Evolutionary conservation across 1,139 yeast genomes (phyloP).

Genomic region (Lodderomyces pseudojiufengensis): DNA sequence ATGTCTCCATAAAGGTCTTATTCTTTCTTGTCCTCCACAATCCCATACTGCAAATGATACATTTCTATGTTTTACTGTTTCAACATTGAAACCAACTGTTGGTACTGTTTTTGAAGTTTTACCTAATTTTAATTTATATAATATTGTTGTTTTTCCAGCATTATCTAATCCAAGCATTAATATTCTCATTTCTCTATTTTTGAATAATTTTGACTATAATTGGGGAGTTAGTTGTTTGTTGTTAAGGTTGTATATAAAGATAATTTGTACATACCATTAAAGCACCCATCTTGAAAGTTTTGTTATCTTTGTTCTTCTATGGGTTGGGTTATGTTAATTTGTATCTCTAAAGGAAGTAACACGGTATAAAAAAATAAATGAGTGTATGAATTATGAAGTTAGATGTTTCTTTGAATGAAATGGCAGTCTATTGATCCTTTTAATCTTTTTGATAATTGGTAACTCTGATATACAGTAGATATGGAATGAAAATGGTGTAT

Average conservation of each 20-base stretch:
- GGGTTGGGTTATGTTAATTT: neutral
- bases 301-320: too few relatives aligned
- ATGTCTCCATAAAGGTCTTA: conserved; percentile 92
- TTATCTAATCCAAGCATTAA: conserved; percentile 90
- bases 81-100: conserved; percentile 93
- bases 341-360: too few relatives aligned
- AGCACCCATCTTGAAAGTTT: conserved; percentile 9
- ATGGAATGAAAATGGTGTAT: too few relatives aligned
- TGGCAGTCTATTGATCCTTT: too few relatives aligned
- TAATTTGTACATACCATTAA: conserved; percentile 9
- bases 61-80: conserved; percentile 83
- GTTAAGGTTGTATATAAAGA: neutral
- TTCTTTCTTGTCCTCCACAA: conserved; percentile 92
- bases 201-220: conserved; percentile 41
- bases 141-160: conserved; percentile 84
- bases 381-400: too few relatives aligned
- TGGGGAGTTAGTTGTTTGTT: conserved; percentile 1
- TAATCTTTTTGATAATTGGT: too few relatives aligned
- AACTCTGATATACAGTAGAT: too few relatives aligned
- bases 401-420: too few relatives aligned
- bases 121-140: conserved; percentile 70
- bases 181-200: conserved; percentile 70
- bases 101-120: conserved; percentile 82
- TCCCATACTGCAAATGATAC: conserved; percentile 95
- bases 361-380: too few relatives aligned